Base-by-base conservation (phyloP, 768 basidiomycete genomes). In the Tylopilus sp. region DNA sequence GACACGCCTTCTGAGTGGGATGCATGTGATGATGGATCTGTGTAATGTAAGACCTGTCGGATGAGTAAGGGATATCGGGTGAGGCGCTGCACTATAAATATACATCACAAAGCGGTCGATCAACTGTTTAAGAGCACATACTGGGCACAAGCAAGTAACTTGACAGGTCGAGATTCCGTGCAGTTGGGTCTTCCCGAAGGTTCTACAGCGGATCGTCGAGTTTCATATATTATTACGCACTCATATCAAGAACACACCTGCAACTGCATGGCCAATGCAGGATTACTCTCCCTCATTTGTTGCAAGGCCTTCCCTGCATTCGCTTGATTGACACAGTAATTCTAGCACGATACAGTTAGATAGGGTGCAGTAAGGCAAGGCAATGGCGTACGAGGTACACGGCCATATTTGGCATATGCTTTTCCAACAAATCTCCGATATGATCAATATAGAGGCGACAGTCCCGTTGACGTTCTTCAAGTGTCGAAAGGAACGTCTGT, bases 61-160 rank as follows among this genome's bases (percentile, higher is more conserved):
- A 98, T 84, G 28, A 98, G 76, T 0, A 99, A 75, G 0, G 95
- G 95, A 64, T 98, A 99, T 50, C 92, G 79, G 0, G 95, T 97
- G 50, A 98, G 85, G 9, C 95, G 85, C 82, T 97, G 93, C 93
- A 95, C 91, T 93, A 53, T 25, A 44, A 42, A 53, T 18, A 38
- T 15, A 30, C 2, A 7, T 28, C 13, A 31, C 9, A 26, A 26
- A 17, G n/a, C 21, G 36, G 18, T 28, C 30, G 40, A 30, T 9
- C 18, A 20, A 33, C 15, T 5, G 28, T 11, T 28, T 17, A 6
- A 9, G 35, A 6, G 1, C 22, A 73, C 83, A 59, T 68, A 94
- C 93, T 95, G 0, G 94, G 94, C n/a, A 83, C 85, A 10, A 98
- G 80, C 31, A 98, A 71, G 67, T 94, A 97, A 59, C 91, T 93